Evolutionary conservation across 2,329 filamentous ascomycete species (phyloP).

Genomic region (Tolypocladium inflatum): DNA sequence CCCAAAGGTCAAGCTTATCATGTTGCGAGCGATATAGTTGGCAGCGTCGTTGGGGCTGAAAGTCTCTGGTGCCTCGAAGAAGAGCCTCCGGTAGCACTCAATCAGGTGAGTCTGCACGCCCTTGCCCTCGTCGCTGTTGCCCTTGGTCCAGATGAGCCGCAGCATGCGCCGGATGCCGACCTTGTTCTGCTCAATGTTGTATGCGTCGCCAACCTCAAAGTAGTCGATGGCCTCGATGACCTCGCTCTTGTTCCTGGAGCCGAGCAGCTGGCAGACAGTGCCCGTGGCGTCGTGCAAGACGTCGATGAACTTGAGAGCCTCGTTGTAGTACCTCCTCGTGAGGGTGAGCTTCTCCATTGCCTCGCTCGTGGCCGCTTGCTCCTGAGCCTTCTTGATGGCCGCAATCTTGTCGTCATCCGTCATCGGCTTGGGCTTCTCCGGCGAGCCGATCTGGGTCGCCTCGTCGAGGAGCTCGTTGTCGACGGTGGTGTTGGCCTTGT

Average conservation of each 20-base stretch:
- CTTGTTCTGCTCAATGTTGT: conserved; percentile 91
- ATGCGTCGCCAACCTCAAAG: conserved; percentile 89
- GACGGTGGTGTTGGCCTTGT: conserved; percentile 56
- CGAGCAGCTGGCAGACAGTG: conserved; percentile 76
- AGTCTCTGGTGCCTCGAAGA: conserved; percentile 87
- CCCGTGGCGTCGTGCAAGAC: conserved; percentile 76
- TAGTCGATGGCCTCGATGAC: conserved; percentile 99
- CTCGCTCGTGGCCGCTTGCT: conserved; percentile 83
- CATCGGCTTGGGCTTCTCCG: conserved; percentile 57
- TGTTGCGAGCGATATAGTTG: conserved; percentile 93
- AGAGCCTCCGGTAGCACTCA: conserved; percentile 90
- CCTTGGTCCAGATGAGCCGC: conserved; percentile 96
- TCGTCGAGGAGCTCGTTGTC: conserved; percentile 79
- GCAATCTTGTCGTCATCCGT: conserved; percentile 69
- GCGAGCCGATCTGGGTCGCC: conserved; percentile 69
- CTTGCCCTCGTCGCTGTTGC: conserved; percentile 97
- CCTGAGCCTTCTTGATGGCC: conserved; percentile 67
- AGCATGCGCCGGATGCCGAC: conserved; percentile 91
- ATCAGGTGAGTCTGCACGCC: conserved; percentile 95
- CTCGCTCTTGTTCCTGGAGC: conserved; percentile 95
- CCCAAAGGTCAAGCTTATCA: conserved; percentile 97
- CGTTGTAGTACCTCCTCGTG: conserved; percentile 83
- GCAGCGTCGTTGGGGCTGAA: conserved; percentile 85
- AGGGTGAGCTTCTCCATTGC: conserved; percentile 80
- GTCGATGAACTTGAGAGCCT: conserved; percentile 89